phyloP scores from a whole-genome alignment of 192 early-diverging fungal species.

The Ambispora gerdemannii region DNA sequence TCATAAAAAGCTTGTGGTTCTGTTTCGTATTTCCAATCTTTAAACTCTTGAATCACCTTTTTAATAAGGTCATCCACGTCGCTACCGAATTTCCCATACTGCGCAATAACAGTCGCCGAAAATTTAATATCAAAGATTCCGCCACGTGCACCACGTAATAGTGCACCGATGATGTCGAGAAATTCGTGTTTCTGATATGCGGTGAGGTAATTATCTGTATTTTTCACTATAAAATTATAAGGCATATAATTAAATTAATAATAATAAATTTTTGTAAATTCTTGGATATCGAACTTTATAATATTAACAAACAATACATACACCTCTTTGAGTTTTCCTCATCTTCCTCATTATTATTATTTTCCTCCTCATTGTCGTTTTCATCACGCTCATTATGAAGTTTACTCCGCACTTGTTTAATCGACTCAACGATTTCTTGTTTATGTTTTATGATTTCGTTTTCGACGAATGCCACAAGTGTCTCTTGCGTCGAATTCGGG shows the following conservation, averaged over 20 bases:
- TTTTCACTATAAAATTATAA: background rate
- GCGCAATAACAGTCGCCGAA: slow-evolving; percentile 32
- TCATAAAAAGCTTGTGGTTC: slow-evolving; percentile 34
- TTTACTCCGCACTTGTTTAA: slow-evolving; percentile 15
- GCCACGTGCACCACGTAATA: slow-evolving; percentile 43
- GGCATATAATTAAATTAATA: background rate
- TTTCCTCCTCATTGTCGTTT: background rate
- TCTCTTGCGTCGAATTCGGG: slow-evolving; percentile 33
- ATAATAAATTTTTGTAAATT: background rate
- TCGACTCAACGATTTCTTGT: slow-evolving; percentile 29
- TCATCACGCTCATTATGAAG: slow-evolving; percentile 21
- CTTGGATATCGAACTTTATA: background rate
- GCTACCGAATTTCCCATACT: slow-evolving; percentile 38
- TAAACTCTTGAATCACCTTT: slow-evolving; percentile 39
- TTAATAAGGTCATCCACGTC: slow-evolving; percentile 50
- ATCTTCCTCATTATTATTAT: slow-evolving; percentile 1
- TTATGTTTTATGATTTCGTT: slow-evolving; percentile 34
- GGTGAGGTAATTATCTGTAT: slow-evolving; percentile 2
- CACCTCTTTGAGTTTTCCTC: background rate
- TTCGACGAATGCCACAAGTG: slow-evolving; percentile 42
- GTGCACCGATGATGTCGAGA: slow-evolving; percentile 39
- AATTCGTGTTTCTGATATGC: slow-evolving; percentile 34
- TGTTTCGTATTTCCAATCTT: slow-evolving; percentile 32
- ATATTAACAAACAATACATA: background rate
- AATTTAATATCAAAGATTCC: slow-evolving; percentile 42